A percentile compares a stretch with the other conserved stretches of the same genome.
phyloP scores from a whole-genome alignment of 352 stramenopile genomes.

The Pythium aquatile region DNA sequence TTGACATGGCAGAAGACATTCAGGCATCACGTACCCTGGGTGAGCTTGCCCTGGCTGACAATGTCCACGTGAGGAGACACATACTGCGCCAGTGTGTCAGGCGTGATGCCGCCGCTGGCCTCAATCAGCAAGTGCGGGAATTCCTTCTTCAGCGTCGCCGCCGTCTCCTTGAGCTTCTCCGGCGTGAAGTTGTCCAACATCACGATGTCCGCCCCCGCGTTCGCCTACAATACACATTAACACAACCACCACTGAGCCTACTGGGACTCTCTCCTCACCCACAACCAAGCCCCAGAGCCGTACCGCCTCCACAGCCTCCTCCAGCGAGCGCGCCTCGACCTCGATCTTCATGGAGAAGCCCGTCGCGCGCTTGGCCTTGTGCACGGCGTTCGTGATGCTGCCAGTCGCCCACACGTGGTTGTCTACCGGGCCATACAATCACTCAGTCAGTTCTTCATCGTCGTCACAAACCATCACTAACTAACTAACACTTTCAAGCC shows the following conservation, averaged over 20 bases:
- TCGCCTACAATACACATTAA: slow-evolving; percentile 36
- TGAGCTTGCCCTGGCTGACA: slow-evolving; percentile 97
- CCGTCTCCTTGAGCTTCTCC: slow-evolving; percentile 89
- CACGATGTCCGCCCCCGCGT: slow-evolving; percentile 89
- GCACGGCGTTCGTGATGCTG: slow-evolving; percentile 94
- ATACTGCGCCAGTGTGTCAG: slow-evolving; percentile 92
- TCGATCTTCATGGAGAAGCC: slow-evolving; percentile 99
- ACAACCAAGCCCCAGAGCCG: background rate
- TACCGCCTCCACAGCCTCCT: slow-evolving; percentile 93
- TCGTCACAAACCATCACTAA: no score
- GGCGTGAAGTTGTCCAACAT: slow-evolving; percentile 99
- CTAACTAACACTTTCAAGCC: no score
- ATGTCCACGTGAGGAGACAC: slow-evolving; percentile 96
- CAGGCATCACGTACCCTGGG: slow-evolving; percentile 76
- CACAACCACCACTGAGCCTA: background rate
- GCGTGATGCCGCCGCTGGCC: slow-evolving; percentile 97
- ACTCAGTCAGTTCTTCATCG: background rate
- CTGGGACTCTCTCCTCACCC: background rate
- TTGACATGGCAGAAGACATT: background rate
- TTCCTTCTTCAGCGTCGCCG: slow-evolving; percentile 90
- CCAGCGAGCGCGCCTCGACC: slow-evolving; percentile 94
- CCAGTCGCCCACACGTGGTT: slow-evolving; percentile 98
- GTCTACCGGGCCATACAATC: slow-evolving; percentile 45
- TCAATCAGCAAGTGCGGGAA: slow-evolving; percentile 96
- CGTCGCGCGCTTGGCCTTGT: slow-evolving; percentile 87